Conservation (phyloP, 2,329 filamentous ascomycete species). For the Colletotrichum chlorophyti region DNA sequence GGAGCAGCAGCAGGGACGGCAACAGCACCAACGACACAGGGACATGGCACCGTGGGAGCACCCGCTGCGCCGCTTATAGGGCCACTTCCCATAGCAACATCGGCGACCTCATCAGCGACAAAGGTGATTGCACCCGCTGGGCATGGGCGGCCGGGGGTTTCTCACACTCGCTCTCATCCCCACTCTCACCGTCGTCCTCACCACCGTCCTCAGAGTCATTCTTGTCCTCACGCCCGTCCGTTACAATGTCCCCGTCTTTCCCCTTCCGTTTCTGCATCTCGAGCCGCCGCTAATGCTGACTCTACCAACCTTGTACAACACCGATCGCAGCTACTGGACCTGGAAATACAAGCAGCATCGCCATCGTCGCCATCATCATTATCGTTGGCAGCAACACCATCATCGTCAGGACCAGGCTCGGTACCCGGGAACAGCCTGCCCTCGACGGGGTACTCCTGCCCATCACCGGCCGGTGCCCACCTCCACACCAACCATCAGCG, state of each 20-base stretch:
- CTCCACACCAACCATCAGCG: background rate
- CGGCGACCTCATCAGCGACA: too few species aligned
- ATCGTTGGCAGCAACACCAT: background rate
- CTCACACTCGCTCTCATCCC: background rate
- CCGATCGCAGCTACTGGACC: background rate
- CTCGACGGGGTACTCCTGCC: too few species aligned
- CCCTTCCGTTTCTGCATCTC: background rate
- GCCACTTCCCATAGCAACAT: too few species aligned
- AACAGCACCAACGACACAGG: background rate
- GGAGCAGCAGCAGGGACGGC: background rate
- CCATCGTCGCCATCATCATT: background rate
- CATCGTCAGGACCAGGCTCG: slow-evolving; percentile 9
- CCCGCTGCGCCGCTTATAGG: too few species aligned
- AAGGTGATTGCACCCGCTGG: too few species aligned
- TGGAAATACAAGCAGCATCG: background rate
- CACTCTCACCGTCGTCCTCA: background rate
- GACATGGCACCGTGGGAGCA: too few species aligned
- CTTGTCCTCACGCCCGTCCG: background rate
- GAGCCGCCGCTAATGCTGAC: background rate
- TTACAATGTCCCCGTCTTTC: background rate
- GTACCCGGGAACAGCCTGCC: too few species aligned
- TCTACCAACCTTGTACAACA: too few species aligned
- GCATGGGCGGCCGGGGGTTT: too few species aligned
- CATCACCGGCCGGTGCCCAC: background rate
- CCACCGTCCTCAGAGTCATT: background rate